A percentile compares a stretch with the other conserved stretches of the same genome.
Evolutionary conservation across 805 yeast genomes (phyloP).

Genomic region (Monosporozyma unispora): DNA sequence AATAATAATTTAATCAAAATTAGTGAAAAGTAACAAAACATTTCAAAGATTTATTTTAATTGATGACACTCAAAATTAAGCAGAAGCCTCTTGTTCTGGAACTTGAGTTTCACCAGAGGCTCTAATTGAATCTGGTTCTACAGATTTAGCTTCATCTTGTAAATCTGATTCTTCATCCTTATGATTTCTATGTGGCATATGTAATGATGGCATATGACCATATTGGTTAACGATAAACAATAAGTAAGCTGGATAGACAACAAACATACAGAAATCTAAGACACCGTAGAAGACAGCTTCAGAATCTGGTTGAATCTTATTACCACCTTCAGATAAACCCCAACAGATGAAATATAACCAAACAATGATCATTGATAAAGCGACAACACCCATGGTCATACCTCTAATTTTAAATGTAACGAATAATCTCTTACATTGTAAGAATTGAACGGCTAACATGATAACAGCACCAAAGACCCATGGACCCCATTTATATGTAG

Average conservation of each 20-base stretch:
- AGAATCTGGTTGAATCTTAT: slow-evolving; percentile 48
- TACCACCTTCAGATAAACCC: slow-evolving; percentile 49
- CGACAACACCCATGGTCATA: slow-evolving; percentile 18
- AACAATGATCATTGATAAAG: slow-evolving; percentile 13
- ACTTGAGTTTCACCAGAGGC: slow-evolving; percentile 32
- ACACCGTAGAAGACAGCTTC: slow-evolving; percentile 54
- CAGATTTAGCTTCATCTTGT: slow-evolving; percentile 10
- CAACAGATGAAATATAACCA: slow-evolving; percentile 21
- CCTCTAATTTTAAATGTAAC: slow-evolving; percentile 13
- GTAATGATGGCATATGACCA: slow-evolving; percentile 2
- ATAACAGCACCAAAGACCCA: slow-evolving; percentile 57
- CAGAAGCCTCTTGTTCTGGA: slow-evolving; percentile 7
- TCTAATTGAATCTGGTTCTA: slow-evolving; percentile 18
- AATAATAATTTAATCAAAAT: no score
- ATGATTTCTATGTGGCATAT: slow-evolving; percentile 4
- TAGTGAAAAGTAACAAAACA: not conserved
- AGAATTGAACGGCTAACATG: slow-evolving; percentile 33
- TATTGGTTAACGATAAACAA: slow-evolving; percentile 8
- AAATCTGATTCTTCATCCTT: slow-evolving; percentile 8
- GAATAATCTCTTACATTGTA: slow-evolving; percentile 24
- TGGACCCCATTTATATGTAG: slow-evolving; percentile 58
- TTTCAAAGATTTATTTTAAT: not conserved
- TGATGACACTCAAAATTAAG: not conserved
- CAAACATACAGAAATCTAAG: slow-evolving; percentile 42
- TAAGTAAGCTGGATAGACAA: slow-evolving; percentile 22